Evolutionary conservation across 257 asterid species (phyloP), one percentile per base, ranked within the genome.

Genomic region (Fraxinus anomala): DNA sequence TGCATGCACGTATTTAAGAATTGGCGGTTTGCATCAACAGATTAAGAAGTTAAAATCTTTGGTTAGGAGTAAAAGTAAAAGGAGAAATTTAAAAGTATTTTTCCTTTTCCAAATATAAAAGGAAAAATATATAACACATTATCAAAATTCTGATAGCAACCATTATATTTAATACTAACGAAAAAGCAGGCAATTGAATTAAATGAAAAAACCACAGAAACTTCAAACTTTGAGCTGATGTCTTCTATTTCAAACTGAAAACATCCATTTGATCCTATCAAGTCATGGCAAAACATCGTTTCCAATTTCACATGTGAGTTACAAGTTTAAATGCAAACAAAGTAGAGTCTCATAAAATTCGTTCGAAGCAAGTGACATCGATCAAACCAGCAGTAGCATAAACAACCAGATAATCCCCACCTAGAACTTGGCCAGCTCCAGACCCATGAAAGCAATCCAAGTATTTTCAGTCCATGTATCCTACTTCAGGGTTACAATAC

Each of bases 1-100:
- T 28, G 14, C 68, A 82, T 75, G 70, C 51, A 54, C 79, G 37
- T 36, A 75, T 37, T 66, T 31, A 70, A 16, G 30, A 70, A 78
- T 70, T 56, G n/a, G 13, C 21, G 28, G 21, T 70, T 67, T 44
- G 40, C 77, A 51, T 66, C 40, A 28, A 4, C 40, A 23, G 76
- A 39, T 73, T 72, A 42, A 68, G 44, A 72, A 59, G 31, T 40
- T n/a, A 26, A 77, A 69, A 73, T 76, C 66, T 68, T 42, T 70
- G 77, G 79, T 70, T 68, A 40, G 37, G 70, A 34, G 36, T 51
- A 23, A 39, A 70, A 61, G 73, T 76, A 71, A 65, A 69, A 33
- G 17, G 33, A 33, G 70, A 34, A 36, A 36, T 70, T 71, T 47
- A 24, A 71, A 51, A 34, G 49, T 75, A 66, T 26, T 63, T 63